Base-by-base conservation (phyloP, 345 rosid species). In the Arabis hirsuta region DNA sequence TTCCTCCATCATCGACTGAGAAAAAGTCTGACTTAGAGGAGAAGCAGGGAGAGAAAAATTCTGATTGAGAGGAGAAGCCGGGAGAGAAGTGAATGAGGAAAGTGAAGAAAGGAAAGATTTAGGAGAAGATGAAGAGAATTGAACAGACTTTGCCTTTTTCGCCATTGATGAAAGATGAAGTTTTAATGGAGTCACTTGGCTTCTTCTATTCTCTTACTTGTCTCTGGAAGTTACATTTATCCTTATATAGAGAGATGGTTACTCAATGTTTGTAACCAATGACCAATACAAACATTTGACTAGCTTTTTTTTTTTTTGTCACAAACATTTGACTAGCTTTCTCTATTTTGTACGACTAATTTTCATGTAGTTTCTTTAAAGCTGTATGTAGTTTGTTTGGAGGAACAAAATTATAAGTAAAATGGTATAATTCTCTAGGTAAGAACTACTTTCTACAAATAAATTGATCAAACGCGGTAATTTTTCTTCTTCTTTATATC, bases 1-100 rank as follows among this genome's bases (percentile, higher is more conserved):
- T 50, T 86, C 85, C 48, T 83, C 85, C 76, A 81, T 71, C 79
- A 79, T 39, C 9, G 85, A 75, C 62, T 76, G 71, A 16, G 96
- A 80, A 66, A 72, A 81, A 0, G 73, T 68, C 9, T 71, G 58
- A 7, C 7, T 50, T 4, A 59, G 69, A 45, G 59, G 65, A 5
- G 61, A 63, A 78, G 44, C 71, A 9, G 69, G 65, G 46, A 72
- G 63, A 10, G 80, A 42, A 8, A 69, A 81, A 0, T 64, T 71
- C 9, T 71, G 58, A 7, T 7, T 50, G 12, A 52, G 69, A 45
- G 59, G 65, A 5, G 61, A 63, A 78, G 44, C 67, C 9, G 69
- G 65, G 47, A 72, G 63, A n/a, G 80, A 42, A 10, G 71, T 34
- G 65, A 75, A 62, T 50, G 75, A 63, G 64, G 77, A n/a, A 60